Percentiles rank a stretch among this genome's conserved stretches.
Evolutionary conservation across 805 yeast genomes (phyloP).

Genomic region (Yarrowia sp.): DNA sequence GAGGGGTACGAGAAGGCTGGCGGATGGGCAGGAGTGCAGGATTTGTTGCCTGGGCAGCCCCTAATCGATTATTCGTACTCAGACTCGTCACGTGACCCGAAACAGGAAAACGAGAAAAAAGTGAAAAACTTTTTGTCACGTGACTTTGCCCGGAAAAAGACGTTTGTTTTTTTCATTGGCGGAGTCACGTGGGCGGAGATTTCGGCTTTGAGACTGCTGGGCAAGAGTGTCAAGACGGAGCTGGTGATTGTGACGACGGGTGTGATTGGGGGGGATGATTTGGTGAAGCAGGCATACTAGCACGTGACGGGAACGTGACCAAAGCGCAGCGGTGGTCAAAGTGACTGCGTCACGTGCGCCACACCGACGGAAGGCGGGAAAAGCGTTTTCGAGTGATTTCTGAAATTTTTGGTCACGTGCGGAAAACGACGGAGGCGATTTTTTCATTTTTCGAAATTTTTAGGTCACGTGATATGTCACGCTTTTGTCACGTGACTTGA

Average conservation of each 20-base stretch:
- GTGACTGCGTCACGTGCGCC: too few species aligned
- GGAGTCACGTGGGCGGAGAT: constrained; percentile 89
- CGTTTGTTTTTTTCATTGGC: constrained; percentile 70
- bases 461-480: too few species aligned
- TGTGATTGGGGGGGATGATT: constrained; percentile 54
- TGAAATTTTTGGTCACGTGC: too few species aligned
- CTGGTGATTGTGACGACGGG: constrained; percentile 59
- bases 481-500: too few species aligned
- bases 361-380: too few species aligned
- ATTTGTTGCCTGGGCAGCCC: constrained; percentile 46
- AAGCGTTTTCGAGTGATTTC: too few species aligned
- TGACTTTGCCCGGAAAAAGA: constrained; percentile 45
- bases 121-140: constrained; percentile 22
- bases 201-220: constrained; percentile 70
- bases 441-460: too few species aligned
- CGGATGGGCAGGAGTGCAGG: constrained; percentile 55
- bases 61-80: constrained; percentile 16
- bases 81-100: constrained; percentile 45
- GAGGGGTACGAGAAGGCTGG: constrained; percentile 37
- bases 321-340: too few species aligned
- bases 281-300: constrained; percentile 45
- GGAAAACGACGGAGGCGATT: too few species aligned
- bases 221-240: constrained; percentile 53
- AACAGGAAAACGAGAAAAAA: constrained; percentile 21
- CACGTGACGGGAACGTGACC: too few species aligned